Base-by-base conservation (phyloP, 2,329 filamentous ascomycete species). In the Dactylellina parvicollis region DNA sequence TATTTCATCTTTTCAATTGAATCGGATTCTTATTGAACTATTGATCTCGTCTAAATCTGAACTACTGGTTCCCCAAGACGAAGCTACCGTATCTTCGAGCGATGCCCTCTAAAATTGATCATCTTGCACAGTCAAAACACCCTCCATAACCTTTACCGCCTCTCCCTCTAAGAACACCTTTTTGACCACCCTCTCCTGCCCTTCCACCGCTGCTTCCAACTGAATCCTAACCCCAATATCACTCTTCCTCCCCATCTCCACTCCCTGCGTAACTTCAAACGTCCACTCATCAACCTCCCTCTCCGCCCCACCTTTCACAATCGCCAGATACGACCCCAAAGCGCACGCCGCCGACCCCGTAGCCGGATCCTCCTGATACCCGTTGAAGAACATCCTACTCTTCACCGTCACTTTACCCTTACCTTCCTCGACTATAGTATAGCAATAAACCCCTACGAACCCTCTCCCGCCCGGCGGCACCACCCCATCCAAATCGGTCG, bases 181-280 rank as follows among this genome's bases (percentile, higher is more conserved):
- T 8, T 34, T 52, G n/a, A 76, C 65, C 16, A 14, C 44, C 46
- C 52, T 61, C 14, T 20, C 57, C 24, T 44, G n/a, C 12, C 38
- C 59, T 12, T 40, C 60, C 14, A 47, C 47, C 47, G 57, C 52
- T 20, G 22, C 26, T 10, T 61, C 65, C 40, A 76, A 24, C 26
- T 56, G 40, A 9, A 85, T 81, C 62, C 84, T 81, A 34, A 86
- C 83, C 38, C 79, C 77, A 50, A 87, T 86, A 52, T 83, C 80
- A 76, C 85, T 87, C 79, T 81, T 81, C 75, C 87, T 80, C 4
- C 87, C 88, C 85, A 90, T 89, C 80, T 90, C 88, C 8, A 89
- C 86, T 0, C 88, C 89, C 80, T 90, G 88, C 69, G 85, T 85
- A 74, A 90, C 81, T 66, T 83, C 81, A 75, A 85, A 88, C 60